A percentile compares a stretch with the other conserved stretches of the same genome.
phyloP scores from a whole-genome alignment of 176 grass and related monocot genomes.

The Eragrostis nindensis region DNA sequence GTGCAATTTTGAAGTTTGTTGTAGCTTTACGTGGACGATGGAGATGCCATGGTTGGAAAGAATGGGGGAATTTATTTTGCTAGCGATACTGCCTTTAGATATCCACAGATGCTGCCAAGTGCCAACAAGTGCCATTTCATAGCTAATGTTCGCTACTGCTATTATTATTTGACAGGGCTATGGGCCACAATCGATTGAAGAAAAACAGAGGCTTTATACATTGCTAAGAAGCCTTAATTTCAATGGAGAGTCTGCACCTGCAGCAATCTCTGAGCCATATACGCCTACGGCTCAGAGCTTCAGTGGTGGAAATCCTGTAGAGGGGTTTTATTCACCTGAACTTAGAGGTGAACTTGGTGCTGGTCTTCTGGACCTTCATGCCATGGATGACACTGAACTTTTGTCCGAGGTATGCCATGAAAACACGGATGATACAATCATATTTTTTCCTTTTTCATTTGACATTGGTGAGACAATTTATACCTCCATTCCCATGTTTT shows the following conservation, averaged over 20 bases:
- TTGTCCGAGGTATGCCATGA: constrained; percentile 76
- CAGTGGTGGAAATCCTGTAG: constrained; percentile 52
- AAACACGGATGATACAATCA: background rate
- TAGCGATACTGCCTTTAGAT: constrained; percentile 1
- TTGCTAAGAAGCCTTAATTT: constrained; percentile 92
- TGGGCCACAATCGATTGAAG: constrained; percentile 89
- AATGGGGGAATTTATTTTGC: background rate
- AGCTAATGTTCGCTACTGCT: constrained; percentile 1
- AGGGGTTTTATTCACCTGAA: constrained; percentile 92
- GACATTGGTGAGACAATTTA: background rate
- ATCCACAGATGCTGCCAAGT: background rate
- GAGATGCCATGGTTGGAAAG: background rate
- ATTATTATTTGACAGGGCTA: constrained; percentile 79
- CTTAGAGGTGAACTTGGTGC: constrained; percentile 97
- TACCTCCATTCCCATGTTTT: background rate
- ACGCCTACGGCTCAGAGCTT: constrained; percentile 71
- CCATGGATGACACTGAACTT: constrained; percentile 95
- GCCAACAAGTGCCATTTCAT: background rate
- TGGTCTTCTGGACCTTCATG: constrained; percentile 95
- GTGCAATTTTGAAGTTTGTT: background rate
- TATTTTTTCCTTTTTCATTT: constrained; percentile 9
- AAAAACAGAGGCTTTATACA: constrained; percentile 88
- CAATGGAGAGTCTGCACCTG: constrained; percentile 63
- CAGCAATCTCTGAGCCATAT: constrained; percentile 69
- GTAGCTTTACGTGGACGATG: background rate